These are phyloP conservation scores for Bruguiera hainesii DNA, from an alignment of 441 rosid species.

Conservation along the genomic window DNA sequence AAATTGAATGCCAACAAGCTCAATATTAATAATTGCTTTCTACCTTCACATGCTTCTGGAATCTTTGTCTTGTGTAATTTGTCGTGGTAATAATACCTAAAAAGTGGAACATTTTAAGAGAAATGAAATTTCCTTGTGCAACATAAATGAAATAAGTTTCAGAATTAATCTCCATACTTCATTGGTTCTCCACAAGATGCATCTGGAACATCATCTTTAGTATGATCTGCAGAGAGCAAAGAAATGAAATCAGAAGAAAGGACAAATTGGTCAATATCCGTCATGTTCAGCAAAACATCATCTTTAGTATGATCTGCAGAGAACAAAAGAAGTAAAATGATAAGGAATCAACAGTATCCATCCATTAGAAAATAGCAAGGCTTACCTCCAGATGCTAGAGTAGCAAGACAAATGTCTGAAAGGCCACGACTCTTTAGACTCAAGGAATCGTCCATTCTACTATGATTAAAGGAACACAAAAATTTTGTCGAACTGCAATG, in stretches of 20 bases:
- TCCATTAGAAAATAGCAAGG: conserved; percentile 1
- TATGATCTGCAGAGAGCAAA: conserved; percentile 34
- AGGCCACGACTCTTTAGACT: conserved; percentile 73
- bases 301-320: too few species aligned
- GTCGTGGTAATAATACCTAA: conserved; percentile 25
- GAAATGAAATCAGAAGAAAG: conserved; percentile 2
- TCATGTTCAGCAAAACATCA: background rate
- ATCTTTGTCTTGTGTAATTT: conserved; percentile 23
- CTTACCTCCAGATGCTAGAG: conserved; percentile 66
- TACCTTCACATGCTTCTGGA: conserved; percentile 41
- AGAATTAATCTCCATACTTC: conserved; percentile 36
- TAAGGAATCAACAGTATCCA: conserved; percentile 1
- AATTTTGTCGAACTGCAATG: too few species aligned
- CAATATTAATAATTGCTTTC: background rate
- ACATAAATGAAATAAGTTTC: conserved; percentile 9
- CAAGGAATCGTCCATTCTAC: conserved; percentile 63
- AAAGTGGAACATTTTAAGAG: background rate
- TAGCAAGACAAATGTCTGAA: conserved; percentile 78
- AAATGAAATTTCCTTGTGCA: background rate
- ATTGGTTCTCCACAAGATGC: conserved; percentile 23
- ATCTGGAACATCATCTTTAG: conserved; percentile 27
- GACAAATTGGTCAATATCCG: background rate
- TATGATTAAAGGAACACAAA: conserved; percentile 32
- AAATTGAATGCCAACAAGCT: conserved; percentile 5
- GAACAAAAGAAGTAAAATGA: background rate